Evolutionary conservation across 2,329 filamentous ascomycete species (phyloP).

Genomic region (Botryosphaeria dothidea): DNA sequence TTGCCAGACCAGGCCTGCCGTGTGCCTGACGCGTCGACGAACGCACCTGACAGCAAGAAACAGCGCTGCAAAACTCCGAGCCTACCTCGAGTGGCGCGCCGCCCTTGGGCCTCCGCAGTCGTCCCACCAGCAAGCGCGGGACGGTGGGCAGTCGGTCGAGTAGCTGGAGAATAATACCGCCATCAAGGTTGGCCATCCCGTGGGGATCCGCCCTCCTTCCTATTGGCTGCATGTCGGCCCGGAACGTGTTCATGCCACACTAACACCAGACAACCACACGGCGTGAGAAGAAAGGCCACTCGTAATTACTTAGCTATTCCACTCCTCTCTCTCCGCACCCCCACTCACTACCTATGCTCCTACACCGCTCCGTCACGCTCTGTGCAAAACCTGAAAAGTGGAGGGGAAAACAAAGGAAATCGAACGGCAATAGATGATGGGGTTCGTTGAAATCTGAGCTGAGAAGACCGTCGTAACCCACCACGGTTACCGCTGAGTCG

Average conservation of each 20-base stretch:
- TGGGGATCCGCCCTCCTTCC: background rate
- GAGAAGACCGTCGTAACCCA: too few relatives aligned
- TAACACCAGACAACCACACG: background rate
- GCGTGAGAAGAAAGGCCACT: background rate
- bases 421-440: too few relatives aligned
- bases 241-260: background rate
- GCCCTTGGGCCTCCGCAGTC: background rate
- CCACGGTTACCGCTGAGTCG: too few relatives aligned
- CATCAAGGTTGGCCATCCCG: too few relatives aligned
- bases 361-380: too few relatives aligned
- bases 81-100: background rate
- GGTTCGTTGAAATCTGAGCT: too few relatives aligned
- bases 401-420: too few relatives aligned
- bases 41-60: too few relatives aligned
- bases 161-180: background rate
- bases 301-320: slow-evolving; percentile 12
- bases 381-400: too few relatives aligned
- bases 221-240: slow-evolving; percentile 7
- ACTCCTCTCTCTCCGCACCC: background rate
- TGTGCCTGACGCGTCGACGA: too few relatives aligned
- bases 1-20: background rate
- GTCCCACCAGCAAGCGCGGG: background rate
- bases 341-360: background rate
- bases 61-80: background rate
- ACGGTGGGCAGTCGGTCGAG: background rate